Conservation (phyloP, 495 filamentous ascomycete species). For the Thozetella sp. region DNA sequence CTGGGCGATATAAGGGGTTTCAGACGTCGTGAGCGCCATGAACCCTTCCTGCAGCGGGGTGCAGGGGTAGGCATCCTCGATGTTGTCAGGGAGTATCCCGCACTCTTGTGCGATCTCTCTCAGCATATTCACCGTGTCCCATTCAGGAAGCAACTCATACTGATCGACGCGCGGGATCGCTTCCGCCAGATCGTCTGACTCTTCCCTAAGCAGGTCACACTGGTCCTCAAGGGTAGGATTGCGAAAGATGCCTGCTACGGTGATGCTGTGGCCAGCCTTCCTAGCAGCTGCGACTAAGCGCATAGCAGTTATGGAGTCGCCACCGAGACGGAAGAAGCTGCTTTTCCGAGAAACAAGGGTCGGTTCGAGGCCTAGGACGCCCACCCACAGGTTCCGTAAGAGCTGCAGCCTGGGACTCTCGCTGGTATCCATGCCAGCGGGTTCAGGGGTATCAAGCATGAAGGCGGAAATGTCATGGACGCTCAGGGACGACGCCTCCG, state of each 20-base stretch:
- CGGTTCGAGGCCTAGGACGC: slow-evolving; percentile 7
- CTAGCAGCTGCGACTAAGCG: slow-evolving; percentile 18
- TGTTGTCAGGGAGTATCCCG: slow-evolving; percentile 7
- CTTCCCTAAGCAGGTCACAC: not conserved
- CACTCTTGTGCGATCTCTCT: slow-evolving; percentile 1
- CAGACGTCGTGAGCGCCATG: not conserved
- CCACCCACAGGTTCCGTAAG: slow-evolving; percentile 15
- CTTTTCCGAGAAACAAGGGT: slow-evolving; percentile 14
- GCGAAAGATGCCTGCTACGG: slow-evolving; percentile 16
- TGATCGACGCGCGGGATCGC: not conserved
- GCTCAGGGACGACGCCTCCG: not conserved
- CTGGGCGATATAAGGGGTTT: not conserved
- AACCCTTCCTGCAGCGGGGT: slow-evolving; percentile 22
- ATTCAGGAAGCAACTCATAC: not conserved
- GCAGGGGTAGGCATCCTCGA: slow-evolving; percentile 61
- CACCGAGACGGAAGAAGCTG: slow-evolving; percentile 27
- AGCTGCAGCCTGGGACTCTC: slow-evolving; percentile 15
- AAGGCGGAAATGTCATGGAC: not conserved
- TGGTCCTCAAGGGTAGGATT: not conserved
- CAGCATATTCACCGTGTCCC: not conserved
- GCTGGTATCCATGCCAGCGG: slow-evolving; percentile 3
- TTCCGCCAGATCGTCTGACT: not conserved
- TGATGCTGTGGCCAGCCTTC: slow-evolving; percentile 11
- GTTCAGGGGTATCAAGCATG: not conserved
- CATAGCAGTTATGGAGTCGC: slow-evolving; percentile 38